Base-by-base conservation (phyloP, 306 rosid species). In the Citrullus amarus region DNA sequence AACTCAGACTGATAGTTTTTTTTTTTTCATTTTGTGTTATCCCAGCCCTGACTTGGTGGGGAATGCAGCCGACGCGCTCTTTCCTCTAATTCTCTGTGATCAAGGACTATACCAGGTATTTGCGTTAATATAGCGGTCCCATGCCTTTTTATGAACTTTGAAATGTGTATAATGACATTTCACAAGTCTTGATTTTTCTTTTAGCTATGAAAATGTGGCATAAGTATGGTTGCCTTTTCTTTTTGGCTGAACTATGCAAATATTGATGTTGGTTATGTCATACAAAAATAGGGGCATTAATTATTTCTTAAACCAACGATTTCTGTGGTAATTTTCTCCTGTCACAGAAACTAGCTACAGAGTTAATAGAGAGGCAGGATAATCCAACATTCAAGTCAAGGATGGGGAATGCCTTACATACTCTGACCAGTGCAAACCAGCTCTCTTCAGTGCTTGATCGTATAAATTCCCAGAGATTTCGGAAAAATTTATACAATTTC, bases 51-150 rank as follows among this genome's bases (percentile, higher is more conserved):
- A 94, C 83, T 87, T 95, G 82, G 84, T 87, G 82, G 83, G 98
- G 76, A 85, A 87, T 80, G 98, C 96, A n/a, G 97, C 98, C n/a
- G 98, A 92, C 83, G 97, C 98, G 44, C 97, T 94, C 77, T 89
- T 94, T 82, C 97, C 97, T 1, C 60, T 92, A 76, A 89, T 94
- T 76, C 96, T 94, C 70, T 94, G 98, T 79, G 96, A 94, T 84
- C 94, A 91, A 85, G 82, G 81, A 83, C 89, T 94, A 39, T 94
- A 88, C 82, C 97, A 92, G 95, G 98, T 94, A 81, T 58, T 72
- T 72, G 54, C 71, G 59, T 46, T 22, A 15, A 2, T 63, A 46
- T 5, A 13, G 17, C 7, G 22, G 16, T 30, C 32, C 2, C 53
- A 53, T 75, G 20, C 39, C 43, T 51, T 72, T 48, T 25, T 18